These are phyloP conservation scores for Begonia masoniana DNA, from an alignment of 306 rosid species.

Conservation along the genomic window DNA sequence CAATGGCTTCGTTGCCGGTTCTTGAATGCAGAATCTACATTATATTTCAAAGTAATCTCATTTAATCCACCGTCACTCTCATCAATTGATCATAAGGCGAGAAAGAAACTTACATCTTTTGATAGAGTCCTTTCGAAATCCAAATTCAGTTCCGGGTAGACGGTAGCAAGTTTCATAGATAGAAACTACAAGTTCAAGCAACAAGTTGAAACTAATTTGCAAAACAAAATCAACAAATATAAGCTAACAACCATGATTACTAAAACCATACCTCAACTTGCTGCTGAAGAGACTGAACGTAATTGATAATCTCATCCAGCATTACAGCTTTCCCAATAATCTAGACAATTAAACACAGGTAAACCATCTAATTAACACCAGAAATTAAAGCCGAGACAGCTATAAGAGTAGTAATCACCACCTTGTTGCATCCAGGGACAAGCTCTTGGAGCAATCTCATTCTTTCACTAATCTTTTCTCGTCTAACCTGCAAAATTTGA, in stretches of 20 bases:
- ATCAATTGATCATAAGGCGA: neutral
- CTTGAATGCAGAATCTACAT: constrained; percentile 61
- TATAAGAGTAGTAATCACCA: constrained; percentile 5
- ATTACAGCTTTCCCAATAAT: constrained; percentile 98
- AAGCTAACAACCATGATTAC: neutral
- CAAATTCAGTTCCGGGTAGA: constrained; percentile 78
- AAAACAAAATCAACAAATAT: constrained; percentile 1
- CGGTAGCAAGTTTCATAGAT: constrained; percentile 98
- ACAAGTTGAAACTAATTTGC: no score
- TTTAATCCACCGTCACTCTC: neutral
- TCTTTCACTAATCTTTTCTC: constrained; percentile 96
- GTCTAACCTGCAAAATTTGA: constrained; percentile 52
- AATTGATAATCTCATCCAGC: constrained; percentile 98
- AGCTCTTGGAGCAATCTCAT: constrained; percentile 99
- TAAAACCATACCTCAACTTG: constrained; percentile 85
- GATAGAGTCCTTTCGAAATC: constrained; percentile 75
- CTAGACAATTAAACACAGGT: constrained; percentile 16
- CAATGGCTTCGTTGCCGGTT: constrained; percentile 35
- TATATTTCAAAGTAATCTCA: neutral
- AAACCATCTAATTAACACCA: neutral
- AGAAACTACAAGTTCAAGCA: constrained; percentile 46
- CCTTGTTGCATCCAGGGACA: constrained; percentile 99
- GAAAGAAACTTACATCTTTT: constrained; percentile 60
- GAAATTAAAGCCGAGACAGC: neutral
- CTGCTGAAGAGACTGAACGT: constrained; percentile 94